phyloP scores from a whole-genome alignment of 179 eudicot species.

The Patellifolia procumbens region DNA sequence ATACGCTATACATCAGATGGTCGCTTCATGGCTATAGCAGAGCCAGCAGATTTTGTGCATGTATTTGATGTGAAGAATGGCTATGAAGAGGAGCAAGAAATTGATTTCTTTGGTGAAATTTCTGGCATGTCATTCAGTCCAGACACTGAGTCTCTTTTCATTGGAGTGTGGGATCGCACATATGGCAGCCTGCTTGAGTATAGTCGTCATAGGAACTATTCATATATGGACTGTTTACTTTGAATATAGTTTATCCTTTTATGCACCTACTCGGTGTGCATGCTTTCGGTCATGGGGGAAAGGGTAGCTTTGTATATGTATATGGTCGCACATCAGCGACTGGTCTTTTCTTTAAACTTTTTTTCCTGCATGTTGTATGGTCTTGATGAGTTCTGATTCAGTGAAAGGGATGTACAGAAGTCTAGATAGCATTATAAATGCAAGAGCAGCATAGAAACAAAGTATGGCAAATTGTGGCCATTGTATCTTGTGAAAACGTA shows the following conservation, averaged over 20 bases:
- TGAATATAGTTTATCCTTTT: neutral
- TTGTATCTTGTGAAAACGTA: neutral
- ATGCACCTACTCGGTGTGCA: neutral
- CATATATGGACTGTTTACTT: conserved; percentile 8
- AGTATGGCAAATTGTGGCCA: neutral
- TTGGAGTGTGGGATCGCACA: conserved; percentile 74
- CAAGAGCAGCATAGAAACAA: neutral
- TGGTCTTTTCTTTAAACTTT: neutral
- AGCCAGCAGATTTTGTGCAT: conserved; percentile 74
- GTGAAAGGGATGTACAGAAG: neutral
- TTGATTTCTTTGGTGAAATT: conserved; percentile 73
- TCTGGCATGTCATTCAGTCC: conserved; percentile 71
- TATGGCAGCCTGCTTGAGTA: conserved; percentile 69
- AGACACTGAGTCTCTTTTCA: conserved; percentile 54
- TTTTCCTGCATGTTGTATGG: neutral
- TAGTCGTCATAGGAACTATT: conserved; percentile 9
- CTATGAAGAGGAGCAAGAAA: conserved; percentile 58
- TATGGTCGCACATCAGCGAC: neutral
- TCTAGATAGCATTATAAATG: neutral
- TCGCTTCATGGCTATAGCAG: conserved; percentile 67
- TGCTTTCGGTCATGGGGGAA: neutral
- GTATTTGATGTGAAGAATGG: conserved; percentile 49
- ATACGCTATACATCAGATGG: conserved; percentile 70
- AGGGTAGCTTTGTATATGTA: conserved; percentile 2
- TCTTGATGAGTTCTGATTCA: neutral